phyloP scores from a whole-genome alignment of 805 yeast genomes.

The Yarrowia yakushimensis region DNA sequence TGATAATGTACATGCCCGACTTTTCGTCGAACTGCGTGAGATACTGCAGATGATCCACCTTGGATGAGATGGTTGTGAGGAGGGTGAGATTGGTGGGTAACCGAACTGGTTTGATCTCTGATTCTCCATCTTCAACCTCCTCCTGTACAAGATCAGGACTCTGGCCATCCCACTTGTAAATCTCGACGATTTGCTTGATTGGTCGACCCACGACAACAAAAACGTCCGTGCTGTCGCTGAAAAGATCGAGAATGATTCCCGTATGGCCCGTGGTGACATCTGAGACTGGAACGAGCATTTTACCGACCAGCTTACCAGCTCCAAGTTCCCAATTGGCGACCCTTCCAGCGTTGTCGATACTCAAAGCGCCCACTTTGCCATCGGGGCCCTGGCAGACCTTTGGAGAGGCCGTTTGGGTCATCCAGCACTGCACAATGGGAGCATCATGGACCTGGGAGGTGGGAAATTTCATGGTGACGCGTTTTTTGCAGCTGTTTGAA shows the following conservation, averaged over 20 bases:
- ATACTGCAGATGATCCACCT: slow-evolving; percentile 12
- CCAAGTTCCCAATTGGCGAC: slow-evolving; percentile 21
- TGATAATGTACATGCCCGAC: slow-evolving; percentile 2
- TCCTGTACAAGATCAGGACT: not conserved
- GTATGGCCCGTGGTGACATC: slow-evolving; percentile 15
- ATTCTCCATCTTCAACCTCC: not conserved
- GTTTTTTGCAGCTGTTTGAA: slow-evolving; percentile 10
- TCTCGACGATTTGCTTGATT: not conserved
- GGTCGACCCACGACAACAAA: not conserved
- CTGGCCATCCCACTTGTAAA: slow-evolving; percentile 11
- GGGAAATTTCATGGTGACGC: not conserved
- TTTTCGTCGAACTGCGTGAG: slow-evolving; percentile 19
- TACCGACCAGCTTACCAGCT: slow-evolving; percentile 1
- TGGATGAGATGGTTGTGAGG: not conserved
- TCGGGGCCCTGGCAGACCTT: slow-evolving; percentile 16
- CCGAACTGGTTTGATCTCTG: not conserved
- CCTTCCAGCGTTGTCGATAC: slow-evolving; percentile 8
- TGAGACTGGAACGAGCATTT: not conserved
- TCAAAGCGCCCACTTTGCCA: slow-evolving; percentile 9
- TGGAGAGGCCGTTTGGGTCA: slow-evolving; percentile 12
- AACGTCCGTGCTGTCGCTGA: slow-evolving; percentile 4
- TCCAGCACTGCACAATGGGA: slow-evolving; percentile 12
- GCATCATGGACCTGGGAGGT: slow-evolving; percentile 16
- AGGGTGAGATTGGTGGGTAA: not conserved
- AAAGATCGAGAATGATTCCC: slow-evolving; percentile 5